phyloP scores from a whole-genome alignment of 352 stramenopile species.

The Phytopythium sindhum region DNA sequence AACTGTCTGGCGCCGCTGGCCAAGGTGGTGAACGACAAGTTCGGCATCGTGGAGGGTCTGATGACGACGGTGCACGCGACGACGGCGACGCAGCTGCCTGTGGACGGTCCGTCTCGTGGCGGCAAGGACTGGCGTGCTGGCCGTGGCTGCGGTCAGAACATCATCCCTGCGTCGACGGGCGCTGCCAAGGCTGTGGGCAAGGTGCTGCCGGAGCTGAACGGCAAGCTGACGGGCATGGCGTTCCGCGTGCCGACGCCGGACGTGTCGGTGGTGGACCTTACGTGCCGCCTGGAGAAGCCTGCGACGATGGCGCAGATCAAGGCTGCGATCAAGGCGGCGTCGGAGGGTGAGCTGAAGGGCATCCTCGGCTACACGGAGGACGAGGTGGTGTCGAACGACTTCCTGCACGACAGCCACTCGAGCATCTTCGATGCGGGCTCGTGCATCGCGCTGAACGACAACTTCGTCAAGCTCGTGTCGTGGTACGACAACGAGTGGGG shows the following conservation, averaged over 20 bases:
- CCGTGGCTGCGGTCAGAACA: conserved; percentile 90
- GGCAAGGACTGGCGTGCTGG: conserved; percentile 97
- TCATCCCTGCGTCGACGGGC: conserved; percentile 97
- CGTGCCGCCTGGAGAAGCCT: conserved; percentile 83
- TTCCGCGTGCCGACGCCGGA: conserved; percentile 90
- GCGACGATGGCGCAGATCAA: conserved; percentile 99
- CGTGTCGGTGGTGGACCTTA: conserved; percentile 62
- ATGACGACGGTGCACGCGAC: conserved; percentile 99
- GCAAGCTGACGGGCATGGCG: conserved; percentile 91
- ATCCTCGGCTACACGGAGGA: conserved; percentile 98
- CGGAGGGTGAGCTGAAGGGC: conserved; percentile 94
- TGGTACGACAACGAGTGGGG: conserved; percentile 99
- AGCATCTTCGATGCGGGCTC: too few relatives aligned
- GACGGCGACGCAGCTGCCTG: conserved; percentile 96
- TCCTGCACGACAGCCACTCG: too few relatives aligned
- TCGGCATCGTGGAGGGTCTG: conserved; percentile 97
- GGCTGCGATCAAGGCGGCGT: conserved; percentile 91
- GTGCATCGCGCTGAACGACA: conserved; percentile 85
- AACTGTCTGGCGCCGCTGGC: conserved; percentile 98
- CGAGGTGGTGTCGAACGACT: conserved; percentile 82
- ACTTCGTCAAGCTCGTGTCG: conserved; percentile 99
- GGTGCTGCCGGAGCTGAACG: conserved; percentile 94
- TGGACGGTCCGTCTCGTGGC: conserved; percentile 97
- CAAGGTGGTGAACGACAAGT: conserved; percentile 99
- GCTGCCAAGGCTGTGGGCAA: conserved; percentile 99